Evolutionary conservation across 2,329 filamentous ascomycete species (phyloP).

Genomic region (Colletotrichum tropicale): DNA sequence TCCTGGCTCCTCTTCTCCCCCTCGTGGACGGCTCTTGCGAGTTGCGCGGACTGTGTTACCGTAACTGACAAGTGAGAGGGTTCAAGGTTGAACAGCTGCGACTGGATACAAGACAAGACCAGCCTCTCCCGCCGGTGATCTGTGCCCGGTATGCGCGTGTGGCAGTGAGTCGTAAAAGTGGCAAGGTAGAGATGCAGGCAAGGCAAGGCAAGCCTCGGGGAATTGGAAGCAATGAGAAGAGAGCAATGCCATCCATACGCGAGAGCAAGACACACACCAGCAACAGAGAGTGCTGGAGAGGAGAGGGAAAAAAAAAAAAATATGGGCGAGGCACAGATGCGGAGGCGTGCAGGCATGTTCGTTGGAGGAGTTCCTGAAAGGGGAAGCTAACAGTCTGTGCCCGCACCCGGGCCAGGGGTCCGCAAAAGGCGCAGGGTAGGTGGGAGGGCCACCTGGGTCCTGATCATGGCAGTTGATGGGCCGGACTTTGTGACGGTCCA

Average conservation of each 20-base stretch:
- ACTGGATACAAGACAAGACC: neutral
- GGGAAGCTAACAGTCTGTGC: slow-evolving; percentile 23
- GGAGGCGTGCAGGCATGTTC: slow-evolving; percentile 19
- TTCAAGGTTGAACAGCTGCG: slow-evolving; percentile 3
- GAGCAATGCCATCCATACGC: neutral
- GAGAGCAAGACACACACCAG: neutral
- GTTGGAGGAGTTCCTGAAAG: slow-evolving; percentile 19
- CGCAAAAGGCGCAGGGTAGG: slow-evolving; percentile 10
- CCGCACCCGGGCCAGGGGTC: slow-evolving; percentile 17
- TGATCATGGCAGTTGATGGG: slow-evolving; percentile 21
- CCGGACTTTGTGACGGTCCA: slow-evolving; percentile 11
- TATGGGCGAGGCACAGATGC: slow-evolving; percentile 5
- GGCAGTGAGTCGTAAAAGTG: neutral
- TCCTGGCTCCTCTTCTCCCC: slow-evolving; percentile 8
- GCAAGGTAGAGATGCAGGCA: neutral
- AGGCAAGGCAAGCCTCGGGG: neutral
- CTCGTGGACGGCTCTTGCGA: neutral
- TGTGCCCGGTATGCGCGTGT: neutral
- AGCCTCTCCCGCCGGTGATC: neutral
- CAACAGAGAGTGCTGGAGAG: neutral
- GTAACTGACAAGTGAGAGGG: neutral
- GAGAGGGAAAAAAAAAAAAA: neutral
- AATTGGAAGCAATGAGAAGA: neutral
- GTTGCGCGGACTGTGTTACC: neutral
- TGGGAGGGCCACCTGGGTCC: neutral